Conservation (phyloP, 2,329 filamentous ascomycete genomes). For the Lasiodiplodia gonubiensis region DNA sequence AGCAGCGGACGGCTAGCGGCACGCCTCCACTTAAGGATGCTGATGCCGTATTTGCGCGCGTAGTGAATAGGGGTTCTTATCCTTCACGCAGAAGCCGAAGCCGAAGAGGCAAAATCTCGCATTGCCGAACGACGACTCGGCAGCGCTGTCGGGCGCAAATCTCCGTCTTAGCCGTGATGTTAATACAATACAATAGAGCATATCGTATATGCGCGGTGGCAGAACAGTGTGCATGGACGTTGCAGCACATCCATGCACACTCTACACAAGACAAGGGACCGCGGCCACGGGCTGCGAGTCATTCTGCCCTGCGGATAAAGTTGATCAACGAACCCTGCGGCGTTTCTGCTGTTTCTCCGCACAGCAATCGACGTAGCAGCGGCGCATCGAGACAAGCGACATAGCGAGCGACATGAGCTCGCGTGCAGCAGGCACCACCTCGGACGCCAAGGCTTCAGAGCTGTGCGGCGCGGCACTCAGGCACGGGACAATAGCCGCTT, state of each 20-base stretch:
- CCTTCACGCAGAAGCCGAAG: not conserved
- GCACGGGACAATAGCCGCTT: not conserved
- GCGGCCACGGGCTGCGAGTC: not conserved
- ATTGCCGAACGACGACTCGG: not conserved
- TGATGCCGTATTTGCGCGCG: not conserved
- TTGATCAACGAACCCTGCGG: slow-evolving; percentile 19
- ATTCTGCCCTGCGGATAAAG: slow-evolving; percentile 5
- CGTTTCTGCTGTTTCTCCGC: not conserved
- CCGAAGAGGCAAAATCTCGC: not conserved
- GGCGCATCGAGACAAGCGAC: not conserved
- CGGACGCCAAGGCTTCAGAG: not conserved
- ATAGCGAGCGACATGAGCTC: slow-evolving; percentile 7
- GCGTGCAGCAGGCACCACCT: not conserved
- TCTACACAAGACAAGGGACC: slow-evolving; percentile 17
- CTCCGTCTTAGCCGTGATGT: slow-evolving; percentile 6
- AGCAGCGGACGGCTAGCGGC: not conserved
- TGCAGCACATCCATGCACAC: not conserved
- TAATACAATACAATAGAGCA: not conserved
- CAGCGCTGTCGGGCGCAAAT: not conserved
- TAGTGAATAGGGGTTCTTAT: slow-evolving; percentile 3
- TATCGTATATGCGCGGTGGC: not conserved
- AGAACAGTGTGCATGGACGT: not conserved
- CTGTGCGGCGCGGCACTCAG: not conserved
- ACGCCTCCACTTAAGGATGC: not conserved
- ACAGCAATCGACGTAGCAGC: not conserved